Evolutionary conservation across 2,329 filamentous ascomycete species (phyloP), one percentile per base, ranked within the genome.

Genomic region (Colletotrichum melonis): DNA sequence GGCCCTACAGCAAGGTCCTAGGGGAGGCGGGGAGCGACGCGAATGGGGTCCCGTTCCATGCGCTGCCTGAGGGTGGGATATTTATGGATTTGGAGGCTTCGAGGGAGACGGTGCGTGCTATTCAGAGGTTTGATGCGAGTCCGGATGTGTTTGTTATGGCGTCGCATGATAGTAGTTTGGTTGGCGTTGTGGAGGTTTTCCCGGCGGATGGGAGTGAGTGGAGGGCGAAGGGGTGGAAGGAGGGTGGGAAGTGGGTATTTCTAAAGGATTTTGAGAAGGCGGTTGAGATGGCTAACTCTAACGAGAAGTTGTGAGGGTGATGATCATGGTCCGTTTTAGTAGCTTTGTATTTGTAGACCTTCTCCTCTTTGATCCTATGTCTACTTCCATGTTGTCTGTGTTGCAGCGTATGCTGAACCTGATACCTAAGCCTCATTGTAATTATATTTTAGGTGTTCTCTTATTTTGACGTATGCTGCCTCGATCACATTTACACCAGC

Each of bases 161-260:
- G 26, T 42, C 65, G 19, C 57, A 63, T 24, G 46, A 68, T 22
- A 38, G 14, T 6, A 55, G 56, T 16, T 11, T 68, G 2, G 3
- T 35, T 16, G 30, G 57, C 1, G 42, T 62, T 12, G n/a, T 68
- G 19, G 65, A 68, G 2, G 49, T 38, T 4, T 68, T 42, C 6
- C 65, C 65, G 1, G 24, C 16, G 5, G 32, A 35, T 22, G 63
- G 49, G 2, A 56, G 32, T 30, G 52, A 19, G 16, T 56, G 63
- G 63, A 65, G 28, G 24, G 30, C 1, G 9, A 56, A 65, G 52
- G 63, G 63, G 32, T 56, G 63, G 63, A 65, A 56, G 63, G 63
- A 56, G 49, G 28, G 32, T 19, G 63, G 52, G 16, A 28, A 26
- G 49, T 56, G 63, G 63, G 1, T 56, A 52, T 65, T 64, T 4